Evolutionary conservation across 441 rosid species (phyloP), one percentile per base, ranked within the genome.

Genomic region (Arabidopsis hybrid): DNA sequence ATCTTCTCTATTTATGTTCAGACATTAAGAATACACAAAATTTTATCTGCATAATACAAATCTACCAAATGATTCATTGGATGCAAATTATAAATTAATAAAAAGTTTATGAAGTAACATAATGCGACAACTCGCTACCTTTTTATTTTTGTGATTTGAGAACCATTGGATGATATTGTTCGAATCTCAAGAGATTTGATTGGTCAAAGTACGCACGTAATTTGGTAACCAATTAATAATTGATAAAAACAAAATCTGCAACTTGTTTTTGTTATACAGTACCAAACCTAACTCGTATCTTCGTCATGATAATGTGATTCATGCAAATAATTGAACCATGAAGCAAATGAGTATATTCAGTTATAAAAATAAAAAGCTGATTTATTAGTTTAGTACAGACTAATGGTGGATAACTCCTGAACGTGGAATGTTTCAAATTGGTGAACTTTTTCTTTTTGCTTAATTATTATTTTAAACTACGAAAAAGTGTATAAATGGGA

Each of bases 281-380:
- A 67, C 58, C 51, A 42, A 77, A 77, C 76, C 72, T 42, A 77
- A 66, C 77, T 77, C 73, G 69, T 72, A 66, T 71, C 63, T 66
- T 71, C 65, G 8, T 49, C 56, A 18, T 35, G 55, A 26, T 42
- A 51, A 76, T 62, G 7, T 21, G 26, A 58, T 66, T 69, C 36
- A 46, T 47, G 67, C 56, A 55, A 47, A 70, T 76, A 53, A 76
- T 76, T 69, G 52, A 63, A 55, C 58, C 26, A 68, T 45, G 52
- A 34, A 67, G 38, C 47, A 43, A 43, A 60, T 42, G 29, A 67
- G 34, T 29, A 31, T 51, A 39, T 12, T 13, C 21, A 58, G 34
- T 58, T 53, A 50, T 16, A 39, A 58, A 38, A 60, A 32, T 3
- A 5, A 12, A 74, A 58, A 50, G 51, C 13, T 59, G 42, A 36